Evolutionary conservation across 192 early-diverging fungal genomes (phyloP), one percentile per base, ranked within the genome.

Genomic region (Ambispora gerdemannii): DNA sequence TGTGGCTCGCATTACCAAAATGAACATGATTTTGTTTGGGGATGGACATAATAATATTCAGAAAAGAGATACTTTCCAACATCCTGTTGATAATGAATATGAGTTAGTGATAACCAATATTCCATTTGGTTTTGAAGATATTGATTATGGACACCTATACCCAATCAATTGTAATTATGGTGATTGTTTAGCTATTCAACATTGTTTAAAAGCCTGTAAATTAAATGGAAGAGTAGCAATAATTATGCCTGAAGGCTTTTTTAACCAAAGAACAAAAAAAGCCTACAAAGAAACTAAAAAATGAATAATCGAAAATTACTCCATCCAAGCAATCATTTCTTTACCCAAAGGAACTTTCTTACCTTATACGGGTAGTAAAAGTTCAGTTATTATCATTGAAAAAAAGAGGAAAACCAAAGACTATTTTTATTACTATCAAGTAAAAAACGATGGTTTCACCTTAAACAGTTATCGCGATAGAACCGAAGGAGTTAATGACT

Each of bases 1-100:
- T 47, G 43, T 47, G 43, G 43, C 43, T 47, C 43, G 43, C 43
- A 47, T 47, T 47, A 47, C 43, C 43, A 47, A 47, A 47, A 47
- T 47, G 43, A 47, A 47, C 17, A 47, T 47, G 43, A 47, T 47
- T 47, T 47, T 47, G 17, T 47, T 47, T 17, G 43, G 43, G 17
- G 43, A 47, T 17, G 43, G 43, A 47, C 43, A 47, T 47, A 47
- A 47, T 47, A 47, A 47, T 17, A 47, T 47, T 17, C 43, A 47
- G 43, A 6, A 17, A 10, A 6, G 43, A 17, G 43, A 47, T 47
- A 47, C 43, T 47, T 47, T 47, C 17, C 43, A 47, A 47, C 17
- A 10, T 47, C 43, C 43, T 17, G 43, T 47, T 17, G 17, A 47
- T 10, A 17, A 47, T 10, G 17, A 47, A 47, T 47, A 47, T 47